These are phyloP conservation scores for Fusarium subtropicale DNA, from an alignment of 2,329 filamentous ascomycete species.

Conservation along the genomic window DNA sequence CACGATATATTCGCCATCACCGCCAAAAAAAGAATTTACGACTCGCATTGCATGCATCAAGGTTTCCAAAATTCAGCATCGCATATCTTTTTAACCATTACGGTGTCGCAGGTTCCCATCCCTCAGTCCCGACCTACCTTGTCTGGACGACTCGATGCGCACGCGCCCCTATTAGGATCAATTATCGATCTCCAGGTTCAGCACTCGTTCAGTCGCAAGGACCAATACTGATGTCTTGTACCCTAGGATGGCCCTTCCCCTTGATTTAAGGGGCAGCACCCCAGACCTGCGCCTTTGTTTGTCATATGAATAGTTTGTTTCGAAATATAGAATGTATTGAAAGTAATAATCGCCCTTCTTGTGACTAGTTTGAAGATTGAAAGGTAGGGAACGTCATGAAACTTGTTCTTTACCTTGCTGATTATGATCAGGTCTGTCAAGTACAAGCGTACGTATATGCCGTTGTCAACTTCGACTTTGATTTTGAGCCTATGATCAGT, in stretches of 20 bases:
- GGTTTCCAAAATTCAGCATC: slow-evolving; percentile 34
- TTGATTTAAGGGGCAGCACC: slow-evolving; percentile 34
- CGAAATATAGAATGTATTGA: slow-evolving; percentile 39
- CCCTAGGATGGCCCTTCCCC: slow-evolving; percentile 47
- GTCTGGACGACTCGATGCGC: slow-evolving; percentile 26
- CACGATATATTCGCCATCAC: slow-evolving; percentile 17
- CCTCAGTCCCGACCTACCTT: slow-evolving; percentile 22
- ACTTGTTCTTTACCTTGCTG: slow-evolving; percentile 6
- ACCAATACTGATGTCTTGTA: slow-evolving; percentile 48
- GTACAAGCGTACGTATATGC: background rate
- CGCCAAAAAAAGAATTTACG: slow-evolving; percentile 12
- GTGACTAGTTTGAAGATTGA: slow-evolving; percentile 12
- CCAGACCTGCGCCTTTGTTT: slow-evolving; percentile 31
- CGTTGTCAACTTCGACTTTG: background rate
- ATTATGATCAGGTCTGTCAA: slow-evolving; percentile 15
- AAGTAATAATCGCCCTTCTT: slow-evolving; percentile 3
- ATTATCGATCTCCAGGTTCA: slow-evolving; percentile 45
- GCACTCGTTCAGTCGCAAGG: slow-evolving; percentile 45
- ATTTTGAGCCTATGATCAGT: background rate
- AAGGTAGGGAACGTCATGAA: slow-evolving; percentile 4
- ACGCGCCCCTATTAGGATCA: slow-evolving; percentile 27
- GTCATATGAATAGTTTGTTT: slow-evolving; percentile 39
- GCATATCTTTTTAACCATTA: slow-evolving; percentile 44
- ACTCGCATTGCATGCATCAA: slow-evolving; percentile 38
- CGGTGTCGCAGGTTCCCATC: slow-evolving; percentile 45